Conservation (phyloP, 306 rosid genomes). For the Sesbania bispinosa region DNA sequence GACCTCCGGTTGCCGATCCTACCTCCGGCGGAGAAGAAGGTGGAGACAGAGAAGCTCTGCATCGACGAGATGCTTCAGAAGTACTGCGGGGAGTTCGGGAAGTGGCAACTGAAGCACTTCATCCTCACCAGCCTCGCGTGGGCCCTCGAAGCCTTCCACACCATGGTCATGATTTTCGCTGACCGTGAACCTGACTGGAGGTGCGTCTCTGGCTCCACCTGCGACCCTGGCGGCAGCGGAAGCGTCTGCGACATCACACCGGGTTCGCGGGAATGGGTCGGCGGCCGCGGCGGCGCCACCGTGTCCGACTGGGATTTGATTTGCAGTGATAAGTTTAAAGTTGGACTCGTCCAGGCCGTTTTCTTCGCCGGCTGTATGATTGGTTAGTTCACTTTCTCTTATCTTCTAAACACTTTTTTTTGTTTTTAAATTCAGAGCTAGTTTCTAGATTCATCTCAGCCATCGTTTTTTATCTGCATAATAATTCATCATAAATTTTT, state of each 20-base stretch:
- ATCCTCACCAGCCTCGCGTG: conserved; percentile 79
- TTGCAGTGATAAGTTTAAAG: conserved; percentile 73
- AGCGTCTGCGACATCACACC: not conserved
- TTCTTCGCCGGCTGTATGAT: conserved; percentile 97
- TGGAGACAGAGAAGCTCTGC: conserved; percentile 36
- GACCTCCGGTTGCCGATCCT: conserved; percentile 40
- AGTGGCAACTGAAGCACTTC: conserved; percentile 80
- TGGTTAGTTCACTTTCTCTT: conserved; percentile 45
- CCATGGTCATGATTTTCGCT: conserved; percentile 93
- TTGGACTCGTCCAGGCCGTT: conserved; percentile 81
- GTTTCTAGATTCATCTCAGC: not conserved
- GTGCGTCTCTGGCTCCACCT: conserved; percentile 29
- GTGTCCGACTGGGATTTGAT: conserved; percentile 71
- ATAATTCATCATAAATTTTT: not conserved
- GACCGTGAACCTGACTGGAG: conserved; percentile 70
- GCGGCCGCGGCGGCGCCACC: conserved; percentile 38
- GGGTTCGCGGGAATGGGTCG: conserved; percentile 78
- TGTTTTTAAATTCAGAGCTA: not conserved
- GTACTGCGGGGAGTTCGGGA: conserved; percentile 86
- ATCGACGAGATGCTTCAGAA: conserved; percentile 73
- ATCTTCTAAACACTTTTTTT: not conserved
- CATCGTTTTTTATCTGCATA: not conserved
- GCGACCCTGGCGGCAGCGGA: conserved; percentile 21
- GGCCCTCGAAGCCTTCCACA: conserved; percentile 89
- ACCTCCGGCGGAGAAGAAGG: not conserved